Percentiles rank a stretch among this genome's conserved stretches.
Evolutionary conservation across 352 stramenopile species (phyloP).

Genomic region (Thalassiosira livingstoniorum): DNA sequence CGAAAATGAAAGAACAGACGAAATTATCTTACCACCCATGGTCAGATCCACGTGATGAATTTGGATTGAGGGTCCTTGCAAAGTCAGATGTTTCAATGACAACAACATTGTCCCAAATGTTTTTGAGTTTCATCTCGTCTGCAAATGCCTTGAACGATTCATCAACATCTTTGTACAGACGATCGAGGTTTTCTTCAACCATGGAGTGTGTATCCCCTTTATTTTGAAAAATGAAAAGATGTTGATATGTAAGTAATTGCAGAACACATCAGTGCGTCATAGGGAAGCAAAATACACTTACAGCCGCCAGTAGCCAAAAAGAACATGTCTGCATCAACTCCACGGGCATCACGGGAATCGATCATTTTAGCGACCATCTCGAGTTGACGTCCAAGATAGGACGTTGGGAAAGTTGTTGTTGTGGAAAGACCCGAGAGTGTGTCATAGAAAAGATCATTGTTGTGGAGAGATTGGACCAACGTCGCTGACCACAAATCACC

Average conservation of each 20-base stretch:
- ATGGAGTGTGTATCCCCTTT: slow-evolving; percentile 68
- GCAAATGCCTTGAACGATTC: slow-evolving; percentile 53
- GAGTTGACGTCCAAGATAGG: slow-evolving; percentile 25
- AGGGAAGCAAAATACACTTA: too few relatives aligned
- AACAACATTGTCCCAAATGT: slow-evolving; percentile 59
- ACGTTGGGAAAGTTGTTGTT: slow-evolving; percentile 8
- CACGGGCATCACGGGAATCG: slow-evolving; percentile 12
- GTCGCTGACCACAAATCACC: slow-evolving; percentile 34
- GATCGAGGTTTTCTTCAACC: slow-evolving; percentile 38
- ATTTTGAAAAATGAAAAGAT: too few relatives aligned
- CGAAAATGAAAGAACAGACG: not conserved
- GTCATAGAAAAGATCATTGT: slow-evolving; percentile 8
- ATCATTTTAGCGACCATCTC: slow-evolving; percentile 53
- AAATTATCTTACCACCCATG: slow-evolving; percentile 67
- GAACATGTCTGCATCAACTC: slow-evolving; percentile 37
- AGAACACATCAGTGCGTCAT: slow-evolving; percentile 14
- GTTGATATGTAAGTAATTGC: slow-evolving; percentile 24
- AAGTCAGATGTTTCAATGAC: slow-evolving; percentile 77
- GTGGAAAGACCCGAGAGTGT: not conserved
- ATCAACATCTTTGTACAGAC: slow-evolving; percentile 64
- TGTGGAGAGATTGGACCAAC: not conserved
- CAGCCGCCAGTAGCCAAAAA: slow-evolving; percentile 50
- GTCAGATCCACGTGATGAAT: slow-evolving; percentile 72
- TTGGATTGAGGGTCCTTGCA: slow-evolving; percentile 74
- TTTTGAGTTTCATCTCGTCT: slow-evolving; percentile 64